phyloP scores from a whole-genome alignment of 164 flowering plant genomes.

The Piper betle region DNA sequence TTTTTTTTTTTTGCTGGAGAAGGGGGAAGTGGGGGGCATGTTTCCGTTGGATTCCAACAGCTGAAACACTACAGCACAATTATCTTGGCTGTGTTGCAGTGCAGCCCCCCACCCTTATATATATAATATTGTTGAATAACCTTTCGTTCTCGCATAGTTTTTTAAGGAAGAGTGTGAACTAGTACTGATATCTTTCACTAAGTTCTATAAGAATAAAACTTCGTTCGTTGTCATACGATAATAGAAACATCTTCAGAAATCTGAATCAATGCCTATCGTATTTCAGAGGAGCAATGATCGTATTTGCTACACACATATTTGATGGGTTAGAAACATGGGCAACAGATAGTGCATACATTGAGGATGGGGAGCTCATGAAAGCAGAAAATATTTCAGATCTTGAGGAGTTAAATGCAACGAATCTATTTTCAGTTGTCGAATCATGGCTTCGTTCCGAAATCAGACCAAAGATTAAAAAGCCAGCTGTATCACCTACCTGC shows the following conservation, averaged over 20 bases:
- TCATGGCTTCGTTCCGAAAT: slow-evolving; percentile 82
- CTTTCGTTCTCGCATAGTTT: too few relatives aligned
- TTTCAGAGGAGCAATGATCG: slow-evolving; percentile 85
- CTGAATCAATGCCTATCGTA: not conserved
- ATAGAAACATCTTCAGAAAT: not conserved
- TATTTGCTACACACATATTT: slow-evolving; percentile 95
- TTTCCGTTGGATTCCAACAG: too few relatives aligned
- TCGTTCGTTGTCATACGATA: not conserved
- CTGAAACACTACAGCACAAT: too few relatives aligned
- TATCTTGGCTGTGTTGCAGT: too few relatives aligned
- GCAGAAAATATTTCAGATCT: slow-evolving; percentile 50
- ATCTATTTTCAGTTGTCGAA: slow-evolving; percentile 83
- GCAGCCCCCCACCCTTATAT: too few relatives aligned
- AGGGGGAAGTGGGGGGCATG: too few relatives aligned
- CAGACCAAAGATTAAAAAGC: slow-evolving; percentile 52
- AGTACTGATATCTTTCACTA: slow-evolving; percentile 20
- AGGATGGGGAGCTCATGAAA: slow-evolving; percentile 69
- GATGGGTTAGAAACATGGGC: slow-evolving; percentile 99
- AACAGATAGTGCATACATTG: slow-evolving; percentile 81
- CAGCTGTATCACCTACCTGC: slow-evolving; percentile 16
- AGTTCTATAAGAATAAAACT: too few relatives aligned
- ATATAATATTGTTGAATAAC: too few relatives aligned
- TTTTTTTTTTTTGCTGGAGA: too few relatives aligned
- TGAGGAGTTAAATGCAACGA: slow-evolving; percentile 42
- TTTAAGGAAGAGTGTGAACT: slow-evolving; percentile 90